Base-by-base conservation (phyloP, 164 flowering plant species). In the Houttuynia cordata region DNA sequence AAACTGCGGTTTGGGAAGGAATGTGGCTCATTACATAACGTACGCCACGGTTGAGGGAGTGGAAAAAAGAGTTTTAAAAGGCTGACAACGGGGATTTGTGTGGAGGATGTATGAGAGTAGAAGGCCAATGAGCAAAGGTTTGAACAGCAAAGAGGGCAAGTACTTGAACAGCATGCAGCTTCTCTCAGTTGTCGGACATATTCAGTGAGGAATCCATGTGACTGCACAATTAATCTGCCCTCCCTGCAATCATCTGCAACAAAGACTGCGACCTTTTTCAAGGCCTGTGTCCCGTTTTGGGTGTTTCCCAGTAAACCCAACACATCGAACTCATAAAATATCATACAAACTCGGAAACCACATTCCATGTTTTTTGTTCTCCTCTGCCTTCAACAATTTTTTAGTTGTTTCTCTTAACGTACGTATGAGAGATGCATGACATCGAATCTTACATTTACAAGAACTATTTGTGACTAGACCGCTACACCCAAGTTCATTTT, bases 181-280 rank as follows among this genome's bases (percentile, higher is more conserved):
- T 51, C 20, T 61, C 25, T 66, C 72, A 70, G 77, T 64, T 51
- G 72, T 63, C 64, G 76, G 69, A 66, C 66, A 57, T 59, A 60
- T 61, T 60, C 80, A 75, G 74, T 14, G 30, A 60, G 75, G 73
- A 77, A 72, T 62, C 79, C 81, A 77, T 77, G 78, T 73, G 81
- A 80, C 72, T 72, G 59, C 70, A 70, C 73, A 65, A 62, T 24
- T 37, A 57, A 60, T 17, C 14, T 45, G 17, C 63, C 63, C 60
- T 71, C 63, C 51, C 70, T 70, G 76, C 65, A 67, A 74, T 69
- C 71, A 67, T 71, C 75, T 57, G 64, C 72, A 24, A 71, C 60
- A 65, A 68, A 64, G 68, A 66, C 72, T n/a, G n/a, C n/a, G n/a
- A n/a, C 60, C 68, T 64, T 64, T n/a, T n/a, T n/a, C 72, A 68